These are phyloP conservation scores for Echinochloa phyllopogon DNA, from an alignment of 176 grass and related monocot species.

Conservation along the genomic window DNA sequence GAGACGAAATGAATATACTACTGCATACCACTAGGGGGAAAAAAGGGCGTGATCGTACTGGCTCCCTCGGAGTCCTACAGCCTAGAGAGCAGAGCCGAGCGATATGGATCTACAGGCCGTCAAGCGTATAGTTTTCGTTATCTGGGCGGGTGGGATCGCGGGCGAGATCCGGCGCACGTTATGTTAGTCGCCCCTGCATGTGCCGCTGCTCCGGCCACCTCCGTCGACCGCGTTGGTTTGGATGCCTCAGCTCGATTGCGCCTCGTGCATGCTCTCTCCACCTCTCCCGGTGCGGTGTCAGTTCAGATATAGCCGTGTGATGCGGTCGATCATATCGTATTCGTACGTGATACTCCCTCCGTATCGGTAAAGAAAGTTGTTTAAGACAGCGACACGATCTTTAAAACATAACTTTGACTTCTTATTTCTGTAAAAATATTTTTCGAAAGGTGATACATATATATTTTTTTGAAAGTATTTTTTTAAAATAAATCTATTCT, in stretches of 20 bases:
- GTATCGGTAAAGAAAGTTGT: too few species aligned
- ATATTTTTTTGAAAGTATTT: too few species aligned
- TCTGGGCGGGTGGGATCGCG: background rate
- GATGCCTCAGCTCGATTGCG: background rate
- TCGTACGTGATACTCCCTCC: too few species aligned
- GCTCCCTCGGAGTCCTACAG: background rate
- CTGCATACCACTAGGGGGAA: background rate
- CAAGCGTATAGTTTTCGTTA: conserved; percentile 30
- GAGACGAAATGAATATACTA: background rate
- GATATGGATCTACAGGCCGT: background rate
- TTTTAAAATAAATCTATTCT: too few species aligned
- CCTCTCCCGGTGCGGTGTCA: background rate
- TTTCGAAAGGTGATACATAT: too few species aligned
- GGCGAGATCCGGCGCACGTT: background rate
- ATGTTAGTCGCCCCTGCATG: background rate
- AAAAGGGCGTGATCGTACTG: background rate
- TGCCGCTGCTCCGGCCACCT: background rate
- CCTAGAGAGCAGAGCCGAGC: background rate
- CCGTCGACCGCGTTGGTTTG: background rate
- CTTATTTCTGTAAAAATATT: too few species aligned
- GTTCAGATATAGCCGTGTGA: too few species aligned
- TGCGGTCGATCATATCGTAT: too few species aligned
- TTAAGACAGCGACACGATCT: too few species aligned
- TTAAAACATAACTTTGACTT: too few species aligned
- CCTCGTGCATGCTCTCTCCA: background rate